Evolutionary conservation across 2,329 filamentous ascomycete species (phyloP), one percentile per base, ranked within the genome.

Genomic region (Penicillium brasilianum): DNA sequence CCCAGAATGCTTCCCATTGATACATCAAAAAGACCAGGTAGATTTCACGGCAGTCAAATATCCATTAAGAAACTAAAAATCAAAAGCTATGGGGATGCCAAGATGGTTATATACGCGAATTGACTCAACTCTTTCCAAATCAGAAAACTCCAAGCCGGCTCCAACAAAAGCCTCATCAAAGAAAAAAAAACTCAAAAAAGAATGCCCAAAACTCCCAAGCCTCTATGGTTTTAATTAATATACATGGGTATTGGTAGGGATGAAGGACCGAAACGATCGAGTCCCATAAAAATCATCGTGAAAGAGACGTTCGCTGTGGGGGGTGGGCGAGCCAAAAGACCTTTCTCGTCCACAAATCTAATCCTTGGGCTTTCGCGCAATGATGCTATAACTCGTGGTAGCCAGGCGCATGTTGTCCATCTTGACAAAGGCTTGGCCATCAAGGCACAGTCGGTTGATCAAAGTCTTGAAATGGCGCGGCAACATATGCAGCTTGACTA

Each of bases 341-440:
- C 34, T 37, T 39, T 13, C 34, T 22, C 32, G n/a, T 16, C 18
- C 14, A 20, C 6, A 36, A 36, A 44, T 51, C 60, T 55, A 68
- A 49, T 57, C 62, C 20, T 52, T 57, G 1, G 74, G 80, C 69
- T 84, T 85, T 69, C 80, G 77, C 0, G 83, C 83, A 61, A 85
- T 80, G 58, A 85, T 78, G 50, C 83, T 80, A 59, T 84, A 84
- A 55, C 81, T 84, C 8, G 83, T 85, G 2, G 81, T 81, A 22
- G 81, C 79, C 16, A 85, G 72, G 11, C 82, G 79, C 82, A 82
- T 82, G 18, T 76, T 78, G 64, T 85, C 83, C 83, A 85, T 85
- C 73, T 84, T 79, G 59, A 85, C 80, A 61, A 85, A 85, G 0
- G 83, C 83, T 71, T 84, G 76, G 0, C 83, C 83, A 58, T 85